Base-by-base conservation (phyloP, 148 eudicot species). In the Rhododendron ferrugineum region DNA sequence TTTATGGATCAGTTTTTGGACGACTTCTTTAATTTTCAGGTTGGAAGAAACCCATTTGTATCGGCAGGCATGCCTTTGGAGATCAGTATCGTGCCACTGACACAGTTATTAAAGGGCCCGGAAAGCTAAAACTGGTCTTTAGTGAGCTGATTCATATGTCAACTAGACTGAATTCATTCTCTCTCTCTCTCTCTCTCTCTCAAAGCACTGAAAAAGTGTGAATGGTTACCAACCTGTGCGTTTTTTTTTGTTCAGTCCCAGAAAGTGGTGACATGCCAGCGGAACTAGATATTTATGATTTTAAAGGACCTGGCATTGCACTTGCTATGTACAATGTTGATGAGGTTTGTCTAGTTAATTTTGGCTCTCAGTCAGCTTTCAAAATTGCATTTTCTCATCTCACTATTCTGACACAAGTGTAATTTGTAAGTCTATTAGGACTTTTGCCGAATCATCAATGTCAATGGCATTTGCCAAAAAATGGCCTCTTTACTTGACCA, bases 271-370 rank as follows among this genome's bases (percentile, higher is more conserved):
- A 84, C 73, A 82, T 70, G 32, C 90, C 93, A 1, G 11, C 88
- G 87, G 93, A 93, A 85, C 87, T 92, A 80, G 89, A 92, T 88
- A 93, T 93, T 78, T 92, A 90, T 83, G 91, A 92, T 89, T 93
- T 93, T 60, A 91, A 92, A 85, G 93, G 96, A 70, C 96, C 96
- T 60, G 94, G 96, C 20, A 85, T 93, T 88, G 96, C 93, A 34
- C 93, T 93, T 83, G 94, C 96, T n/a, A 93, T 93, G 96, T 93
- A 93, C 82, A 93, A 93, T 85, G 93, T 93, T 76, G 96, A 93
- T 46, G 88, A 92, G 94, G 96, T 93, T 82, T 44, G 83, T 82
- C 83, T 56, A 9, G 62, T 76, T 36, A 32, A 16, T n/a, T 40
- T 54, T 72, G 10, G 80, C 75, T 82, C n/a, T 30, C 49, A n/a